phyloP scores from a whole-genome alignment of 345 rosid genomes.

The Populus deltoides region DNA sequence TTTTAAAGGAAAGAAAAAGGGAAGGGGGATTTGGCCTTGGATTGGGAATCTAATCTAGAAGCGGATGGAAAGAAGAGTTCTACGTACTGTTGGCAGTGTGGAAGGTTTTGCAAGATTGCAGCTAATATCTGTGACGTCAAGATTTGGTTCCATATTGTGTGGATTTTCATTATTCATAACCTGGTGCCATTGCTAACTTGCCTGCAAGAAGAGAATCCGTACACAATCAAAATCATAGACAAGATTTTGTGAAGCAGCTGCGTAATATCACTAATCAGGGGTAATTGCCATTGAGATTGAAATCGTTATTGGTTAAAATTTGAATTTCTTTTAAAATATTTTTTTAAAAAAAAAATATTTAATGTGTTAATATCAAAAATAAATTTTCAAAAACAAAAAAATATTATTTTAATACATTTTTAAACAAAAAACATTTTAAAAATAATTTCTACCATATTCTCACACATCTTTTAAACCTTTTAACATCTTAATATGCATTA shows the following conservation, averaged over 20 bases:
- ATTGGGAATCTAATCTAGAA: background rate
- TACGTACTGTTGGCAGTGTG: background rate
- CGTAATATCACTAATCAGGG: background rate
- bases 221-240: background rate
- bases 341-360: too few species aligned
- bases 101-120: conserved; percentile 15
- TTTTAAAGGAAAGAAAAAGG: background rate
- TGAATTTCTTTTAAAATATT: too few species aligned
- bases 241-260: background rate
- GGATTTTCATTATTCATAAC: conserved; percentile 19
- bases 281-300: too few species aligned
- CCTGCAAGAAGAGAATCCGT: background rate
- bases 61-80: background rate
- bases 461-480: too few species aligned
- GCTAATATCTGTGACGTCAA: conserved; percentile 24
- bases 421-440: too few species aligned
- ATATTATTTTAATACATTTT: too few species aligned
- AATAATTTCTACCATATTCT: too few species aligned
- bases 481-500: too few species aligned
- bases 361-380: too few species aligned
- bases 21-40: background rate
- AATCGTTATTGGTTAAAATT: too few species aligned
- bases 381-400: too few species aligned
- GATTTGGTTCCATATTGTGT: conserved; percentile 13
- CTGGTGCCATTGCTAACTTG: background rate